Conservation (phyloP, 768 basidiomycete species). For the Hemileccinum impolitum region DNA sequence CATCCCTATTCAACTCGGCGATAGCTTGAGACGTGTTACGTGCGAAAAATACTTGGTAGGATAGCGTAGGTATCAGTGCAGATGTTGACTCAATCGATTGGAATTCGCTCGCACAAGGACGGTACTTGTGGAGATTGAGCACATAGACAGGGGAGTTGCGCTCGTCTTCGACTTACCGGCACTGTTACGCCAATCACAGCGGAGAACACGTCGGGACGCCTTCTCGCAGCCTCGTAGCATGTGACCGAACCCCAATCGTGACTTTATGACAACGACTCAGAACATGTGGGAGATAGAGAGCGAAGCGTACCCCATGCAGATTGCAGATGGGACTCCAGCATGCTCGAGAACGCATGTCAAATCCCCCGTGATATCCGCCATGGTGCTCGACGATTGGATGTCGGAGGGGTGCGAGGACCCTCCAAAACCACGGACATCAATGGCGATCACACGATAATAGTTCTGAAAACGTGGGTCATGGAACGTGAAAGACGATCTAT, state of each 20-base stretch:
- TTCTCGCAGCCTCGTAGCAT: conserved; percentile 67
- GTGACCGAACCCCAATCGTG: conserved; percentile 75
- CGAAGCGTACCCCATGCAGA: conserved; percentile 58
- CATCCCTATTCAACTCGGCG: conserved; percentile 52
- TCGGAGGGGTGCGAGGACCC: conserved; percentile 65
- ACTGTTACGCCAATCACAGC: conserved; percentile 57
- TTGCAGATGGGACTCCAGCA: conserved; percentile 44
- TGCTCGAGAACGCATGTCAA: conserved; percentile 59
- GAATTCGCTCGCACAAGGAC: conserved; percentile 50
- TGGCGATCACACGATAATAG: conserved; percentile 59
- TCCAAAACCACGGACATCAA: conserved; percentile 70
- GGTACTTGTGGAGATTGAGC: conserved; percentile 42
- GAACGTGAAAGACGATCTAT: not conserved
- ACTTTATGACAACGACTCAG: conserved; percentile 30
- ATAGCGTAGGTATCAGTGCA: conserved; percentile 45
- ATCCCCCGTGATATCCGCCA: conserved; percentile 61
- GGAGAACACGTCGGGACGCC: conserved; percentile 60
- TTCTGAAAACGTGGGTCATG: conserved; percentile 41
- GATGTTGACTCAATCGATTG: conserved; percentile 42
- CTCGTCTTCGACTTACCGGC: conserved; percentile 43
- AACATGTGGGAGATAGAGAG: not conserved
- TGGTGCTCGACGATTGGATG: conserved; percentile 51
- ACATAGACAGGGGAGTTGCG: not conserved
- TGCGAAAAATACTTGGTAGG: conserved; percentile 66
- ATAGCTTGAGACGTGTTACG: conserved; percentile 43